A percentile compares a stretch with the other conserved stretches of the same genome.
Conservation (phyloP, 306 rosid species). For the Fragaria ananassa region DNA sequence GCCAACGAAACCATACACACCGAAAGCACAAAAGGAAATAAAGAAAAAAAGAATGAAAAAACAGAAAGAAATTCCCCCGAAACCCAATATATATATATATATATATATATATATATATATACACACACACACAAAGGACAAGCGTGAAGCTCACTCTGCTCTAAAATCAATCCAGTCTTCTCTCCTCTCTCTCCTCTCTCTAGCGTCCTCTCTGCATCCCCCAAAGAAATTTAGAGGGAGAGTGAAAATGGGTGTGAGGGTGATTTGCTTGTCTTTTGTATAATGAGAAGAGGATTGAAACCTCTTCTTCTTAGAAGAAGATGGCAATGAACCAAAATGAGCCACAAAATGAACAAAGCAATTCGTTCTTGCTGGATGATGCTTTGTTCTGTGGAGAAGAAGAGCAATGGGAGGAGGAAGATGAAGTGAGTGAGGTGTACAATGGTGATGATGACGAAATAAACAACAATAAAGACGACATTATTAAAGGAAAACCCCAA, state of each 20-base stretch:
- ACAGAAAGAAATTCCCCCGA: slow-evolving; percentile 1
- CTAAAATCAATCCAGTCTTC: slow-evolving; percentile 21
- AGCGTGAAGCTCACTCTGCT: slow-evolving; percentile 69
- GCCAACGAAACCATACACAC: slow-evolving; percentile 69
- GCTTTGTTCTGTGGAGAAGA: slow-evolving; percentile 76
- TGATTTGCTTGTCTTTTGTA: slow-evolving; percentile 33
- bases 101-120: no score
- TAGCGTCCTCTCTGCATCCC: slow-evolving; percentile 22
- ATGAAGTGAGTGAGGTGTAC: slow-evolving; percentile 36
- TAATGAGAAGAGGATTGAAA: slow-evolving; percentile 44
- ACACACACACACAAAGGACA: slow-evolving; percentile 69
- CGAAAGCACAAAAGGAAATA: slow-evolving; percentile 53
- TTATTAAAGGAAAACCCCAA: background rate
- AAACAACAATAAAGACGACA: slow-evolving; percentile 10
- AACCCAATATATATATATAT: slow-evolving; percentile 15
- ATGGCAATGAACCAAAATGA: slow-evolving; percentile 52
- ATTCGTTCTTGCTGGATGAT: slow-evolving; percentile 48
- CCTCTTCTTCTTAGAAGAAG: slow-evolving; percentile 63
- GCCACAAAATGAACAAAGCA: slow-evolving; percentile 32
- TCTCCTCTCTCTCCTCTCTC: background rate
- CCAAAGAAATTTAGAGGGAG: slow-evolving; percentile 9
- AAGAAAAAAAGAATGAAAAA: background rate
- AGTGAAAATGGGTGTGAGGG: slow-evolving; percentile 36
- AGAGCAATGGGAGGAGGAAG: slow-evolving; percentile 60
- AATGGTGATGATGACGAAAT: background rate